These are phyloP conservation scores for Cystobasidium onofrii DNA, from an alignment of 768 basidiomycete genomes.

Conservation along the genomic window DNA sequence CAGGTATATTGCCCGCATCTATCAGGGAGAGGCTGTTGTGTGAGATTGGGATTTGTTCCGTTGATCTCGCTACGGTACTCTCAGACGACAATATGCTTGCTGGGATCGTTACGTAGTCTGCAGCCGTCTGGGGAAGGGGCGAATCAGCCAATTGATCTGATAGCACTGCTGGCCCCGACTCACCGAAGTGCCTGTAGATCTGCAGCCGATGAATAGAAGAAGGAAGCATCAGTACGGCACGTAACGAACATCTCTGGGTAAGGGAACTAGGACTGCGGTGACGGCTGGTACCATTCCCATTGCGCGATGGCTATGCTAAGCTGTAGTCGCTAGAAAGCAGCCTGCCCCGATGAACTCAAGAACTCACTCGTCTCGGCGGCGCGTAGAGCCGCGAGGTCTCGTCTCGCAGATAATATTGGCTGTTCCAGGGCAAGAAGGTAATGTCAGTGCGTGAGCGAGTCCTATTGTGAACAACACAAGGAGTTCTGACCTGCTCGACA, in stretches of 20 bases:
- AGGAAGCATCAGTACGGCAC: too few species aligned
- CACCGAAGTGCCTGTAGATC: not conserved
- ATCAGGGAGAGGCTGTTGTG: not conserved
- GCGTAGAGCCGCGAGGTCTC: not conserved
- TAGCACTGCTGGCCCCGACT: not conserved
- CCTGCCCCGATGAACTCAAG: too few species aligned
- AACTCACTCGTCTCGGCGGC: not conserved
- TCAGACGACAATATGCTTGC: not conserved
- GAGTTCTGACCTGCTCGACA: not conserved
- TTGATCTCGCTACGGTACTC: not conserved
- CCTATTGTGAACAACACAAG: too few species aligned
- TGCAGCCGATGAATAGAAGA: too few species aligned
- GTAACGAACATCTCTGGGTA: not conserved
- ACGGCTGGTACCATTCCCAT: not conserved
- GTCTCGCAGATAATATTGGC: constrained; percentile 1
- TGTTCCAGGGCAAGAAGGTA: too few species aligned
- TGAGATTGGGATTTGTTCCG: not conserved
- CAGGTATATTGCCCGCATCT: not conserved
- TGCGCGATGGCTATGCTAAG: not conserved
- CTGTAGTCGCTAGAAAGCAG: too few species aligned
- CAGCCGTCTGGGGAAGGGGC: not conserved
- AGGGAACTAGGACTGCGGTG: not conserved
- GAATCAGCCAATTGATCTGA: too few species aligned
- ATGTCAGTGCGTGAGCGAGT: too few species aligned
- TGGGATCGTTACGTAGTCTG: not conserved